Conservation (phyloP, 2,329 filamentous ascomycete genomes). For the Dothideomycetes sp. region DNA sequence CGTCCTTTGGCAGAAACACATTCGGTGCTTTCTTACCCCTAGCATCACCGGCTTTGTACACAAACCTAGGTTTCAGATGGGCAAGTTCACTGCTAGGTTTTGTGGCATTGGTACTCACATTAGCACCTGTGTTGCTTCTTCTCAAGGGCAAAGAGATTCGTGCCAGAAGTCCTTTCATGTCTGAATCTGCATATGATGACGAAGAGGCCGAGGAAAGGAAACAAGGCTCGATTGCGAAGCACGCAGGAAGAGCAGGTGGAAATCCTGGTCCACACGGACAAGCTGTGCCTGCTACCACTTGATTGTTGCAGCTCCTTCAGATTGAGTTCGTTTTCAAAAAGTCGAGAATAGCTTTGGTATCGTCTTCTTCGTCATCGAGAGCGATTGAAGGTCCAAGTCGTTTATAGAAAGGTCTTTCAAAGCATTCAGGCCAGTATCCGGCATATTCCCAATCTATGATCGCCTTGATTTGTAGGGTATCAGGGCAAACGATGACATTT, state of each 20-base stretch:
- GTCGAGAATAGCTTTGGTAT: background rate
- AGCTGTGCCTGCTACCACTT: conserved; percentile 2
- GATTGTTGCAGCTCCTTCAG: too few relatives aligned
- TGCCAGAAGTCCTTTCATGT: conserved; percentile 22
- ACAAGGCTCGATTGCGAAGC: background rate
- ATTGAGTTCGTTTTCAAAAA: too few relatives aligned
- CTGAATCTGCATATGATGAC: conserved; percentile 21
- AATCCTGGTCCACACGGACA: conserved; percentile 6
- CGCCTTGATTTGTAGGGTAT: too few relatives aligned
- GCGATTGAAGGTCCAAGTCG: background rate
- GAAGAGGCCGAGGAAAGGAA: conserved; percentile 17
- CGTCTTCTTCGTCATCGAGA: background rate
- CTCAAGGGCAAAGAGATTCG: conserved; percentile 22
- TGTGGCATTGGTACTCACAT: conserved; percentile 32
- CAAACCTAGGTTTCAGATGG: conserved; percentile 37
- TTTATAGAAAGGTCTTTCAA: too few relatives aligned
- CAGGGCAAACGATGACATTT: too few relatives aligned
- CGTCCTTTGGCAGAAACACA: conserved; percentile 31
- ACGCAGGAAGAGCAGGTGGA: background rate
- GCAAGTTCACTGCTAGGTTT: conserved; percentile 37
- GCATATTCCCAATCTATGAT: too few relatives aligned
- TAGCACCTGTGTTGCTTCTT: conserved; percentile 33
- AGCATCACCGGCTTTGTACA: conserved; percentile 36
- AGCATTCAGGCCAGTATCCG: too few relatives aligned
- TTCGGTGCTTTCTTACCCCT: conserved; percentile 39